These are phyloP conservation scores for Kitagawia praeruptora DNA, from an alignment of 129 eudicot genomes.

Conservation along the genomic window DNA sequence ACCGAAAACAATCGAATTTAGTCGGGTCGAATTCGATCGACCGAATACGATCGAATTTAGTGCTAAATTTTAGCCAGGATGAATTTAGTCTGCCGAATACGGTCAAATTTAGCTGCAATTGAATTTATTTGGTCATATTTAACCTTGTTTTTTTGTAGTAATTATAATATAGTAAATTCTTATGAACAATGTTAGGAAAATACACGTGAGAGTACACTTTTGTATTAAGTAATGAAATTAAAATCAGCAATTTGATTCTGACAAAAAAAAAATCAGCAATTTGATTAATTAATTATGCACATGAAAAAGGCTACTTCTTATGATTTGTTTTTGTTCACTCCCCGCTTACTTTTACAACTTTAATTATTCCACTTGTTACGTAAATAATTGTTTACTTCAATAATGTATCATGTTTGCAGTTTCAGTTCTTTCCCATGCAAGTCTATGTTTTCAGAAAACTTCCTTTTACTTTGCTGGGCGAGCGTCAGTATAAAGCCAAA, in stretches of 20 bases:
- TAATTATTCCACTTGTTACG: slow-evolving; percentile 3
- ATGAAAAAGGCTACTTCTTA: not conserved
- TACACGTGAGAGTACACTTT: not conserved
- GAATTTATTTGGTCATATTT: no score
- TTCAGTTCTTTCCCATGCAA: slow-evolving; percentile 25
- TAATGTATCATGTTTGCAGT: slow-evolving; percentile 11
- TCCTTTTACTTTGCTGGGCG: slow-evolving; percentile 24
- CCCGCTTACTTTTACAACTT: slow-evolving; percentile 6
- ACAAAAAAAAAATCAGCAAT: not conserved
- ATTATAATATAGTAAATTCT: no score
- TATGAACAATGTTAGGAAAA: not conserved
- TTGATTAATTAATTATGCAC: not conserved
- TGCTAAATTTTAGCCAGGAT: no score
- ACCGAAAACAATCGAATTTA: no score
- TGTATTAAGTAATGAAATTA: not conserved
- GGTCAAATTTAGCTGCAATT: no score
- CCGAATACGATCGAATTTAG: no score
- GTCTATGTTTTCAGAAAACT: slow-evolving; percentile 29
- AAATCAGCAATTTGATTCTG: no score
- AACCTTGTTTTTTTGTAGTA: no score
- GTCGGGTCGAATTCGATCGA: no score
- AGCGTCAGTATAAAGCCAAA: slow-evolving; percentile 21
- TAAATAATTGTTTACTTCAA: not conserved
- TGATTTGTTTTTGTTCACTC: not conserved
- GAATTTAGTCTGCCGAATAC: no score